phyloP scores from a whole-genome alignment of 1,284 basidiomycete genomes.

The Termitomyces sp. region DNA sequence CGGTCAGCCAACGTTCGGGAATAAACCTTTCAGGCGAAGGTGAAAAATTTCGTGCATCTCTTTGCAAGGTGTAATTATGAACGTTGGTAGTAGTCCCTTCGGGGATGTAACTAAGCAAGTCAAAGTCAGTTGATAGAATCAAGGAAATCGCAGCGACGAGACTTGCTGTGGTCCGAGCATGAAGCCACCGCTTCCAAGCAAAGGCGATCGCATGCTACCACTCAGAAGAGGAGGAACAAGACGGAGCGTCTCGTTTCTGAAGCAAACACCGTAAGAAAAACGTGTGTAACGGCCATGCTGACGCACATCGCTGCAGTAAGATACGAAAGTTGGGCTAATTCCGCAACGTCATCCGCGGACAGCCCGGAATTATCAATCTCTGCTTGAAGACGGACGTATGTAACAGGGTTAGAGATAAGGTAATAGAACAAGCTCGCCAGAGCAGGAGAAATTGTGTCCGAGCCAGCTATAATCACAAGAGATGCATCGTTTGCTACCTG shows the following conservation, averaged over 20 bases:
- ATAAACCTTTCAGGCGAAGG: constrained; percentile 29
- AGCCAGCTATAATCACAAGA: constrained; percentile 34
- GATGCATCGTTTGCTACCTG: constrained; percentile 27
- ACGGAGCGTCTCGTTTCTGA: background rate
- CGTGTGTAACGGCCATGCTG: background rate
- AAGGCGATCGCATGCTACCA: background rate
- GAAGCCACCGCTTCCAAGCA: background rate
- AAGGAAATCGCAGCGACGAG: background rate
- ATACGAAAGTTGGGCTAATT: background rate
- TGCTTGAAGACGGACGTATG: background rate
- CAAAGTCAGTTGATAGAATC: background rate
- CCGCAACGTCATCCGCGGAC: background rate
- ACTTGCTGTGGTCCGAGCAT: background rate
- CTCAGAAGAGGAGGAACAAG: background rate
- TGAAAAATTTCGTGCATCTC: background rate
- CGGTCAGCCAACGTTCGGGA: constrained; percentile 37
- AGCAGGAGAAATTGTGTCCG: constrained; percentile 31
- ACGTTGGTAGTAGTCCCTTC: background rate
- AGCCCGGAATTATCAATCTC: background rate
- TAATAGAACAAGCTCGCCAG: constrained; percentile 24
- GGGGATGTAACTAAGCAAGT: background rate
- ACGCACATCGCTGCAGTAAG: background rate
- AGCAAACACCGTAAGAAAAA: background rate
- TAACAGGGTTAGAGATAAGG: constrained; percentile 19
- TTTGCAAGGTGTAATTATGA: background rate